These are phyloP conservation scores for Coelastrella sp. DNA, from an alignment of 139 green algal species.

Conservation along the genomic window DNA sequence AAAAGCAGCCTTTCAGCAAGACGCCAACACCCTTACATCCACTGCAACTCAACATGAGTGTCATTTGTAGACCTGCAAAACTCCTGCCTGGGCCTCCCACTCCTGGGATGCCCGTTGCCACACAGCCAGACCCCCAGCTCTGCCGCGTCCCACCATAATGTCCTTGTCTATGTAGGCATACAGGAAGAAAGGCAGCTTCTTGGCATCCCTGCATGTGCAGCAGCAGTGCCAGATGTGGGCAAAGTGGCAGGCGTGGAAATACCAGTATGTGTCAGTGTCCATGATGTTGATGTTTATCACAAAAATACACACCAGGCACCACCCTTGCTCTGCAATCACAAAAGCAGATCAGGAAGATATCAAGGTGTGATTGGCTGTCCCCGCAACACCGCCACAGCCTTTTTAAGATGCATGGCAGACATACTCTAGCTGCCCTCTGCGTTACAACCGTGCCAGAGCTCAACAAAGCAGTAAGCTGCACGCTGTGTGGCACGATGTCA, in stretches of 20 bases:
- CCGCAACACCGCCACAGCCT: too few relatives aligned
- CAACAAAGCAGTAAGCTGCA: background rate
- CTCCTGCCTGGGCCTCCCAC: conserved; percentile 41
- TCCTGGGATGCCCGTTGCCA: conserved; percentile 48
- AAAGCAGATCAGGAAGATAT: too few relatives aligned
- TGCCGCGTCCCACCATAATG: conserved; percentile 44
- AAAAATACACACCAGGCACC: background rate
- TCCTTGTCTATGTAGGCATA: conserved; percentile 59
- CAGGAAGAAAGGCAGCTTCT: conserved; percentile 71
- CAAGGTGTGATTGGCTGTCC: too few relatives aligned
- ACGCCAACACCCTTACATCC: too few relatives aligned
- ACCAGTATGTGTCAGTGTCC: too few relatives aligned
- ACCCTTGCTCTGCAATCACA: background rate
- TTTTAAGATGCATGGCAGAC: too few relatives aligned
- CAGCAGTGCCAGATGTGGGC: background rate
- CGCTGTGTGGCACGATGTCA: background rate
- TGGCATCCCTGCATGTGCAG: conserved; percentile 50
- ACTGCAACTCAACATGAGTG: too few relatives aligned
- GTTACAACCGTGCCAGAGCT: background rate
- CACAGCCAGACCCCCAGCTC: conserved; percentile 60
- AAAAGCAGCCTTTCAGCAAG: too few relatives aligned
- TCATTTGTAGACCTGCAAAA: conserved; percentile 43
- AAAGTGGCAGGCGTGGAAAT: background rate
- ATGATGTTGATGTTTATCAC: too few relatives aligned
- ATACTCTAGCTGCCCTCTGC: too few relatives aligned